Evolutionary conservation across 2,329 filamentous ascomycete genomes (phyloP).

Genomic region (Aphanocladium album): DNA sequence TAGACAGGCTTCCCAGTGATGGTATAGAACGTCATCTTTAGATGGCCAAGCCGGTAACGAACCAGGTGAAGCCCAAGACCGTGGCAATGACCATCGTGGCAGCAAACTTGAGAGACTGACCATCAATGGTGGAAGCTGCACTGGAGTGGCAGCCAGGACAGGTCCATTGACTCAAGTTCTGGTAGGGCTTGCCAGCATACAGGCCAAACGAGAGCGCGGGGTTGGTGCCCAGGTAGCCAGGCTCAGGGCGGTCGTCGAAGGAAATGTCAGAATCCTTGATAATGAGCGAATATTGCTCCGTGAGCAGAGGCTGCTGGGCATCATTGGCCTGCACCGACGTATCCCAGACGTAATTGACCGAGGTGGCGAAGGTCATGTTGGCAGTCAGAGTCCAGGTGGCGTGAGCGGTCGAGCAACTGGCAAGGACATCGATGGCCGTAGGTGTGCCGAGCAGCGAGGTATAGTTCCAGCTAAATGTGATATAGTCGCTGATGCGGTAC

Average conservation of each 20-base stretch:
- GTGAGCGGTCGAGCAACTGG: slow-evolving; percentile 48
- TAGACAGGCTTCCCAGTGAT: not conserved
- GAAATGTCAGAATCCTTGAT: slow-evolving; percentile 54
- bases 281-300: slow-evolving; percentile 55
- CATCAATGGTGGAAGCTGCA: slow-evolving; percentile 43
- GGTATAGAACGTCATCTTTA: slow-evolving; percentile 15
- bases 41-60: slow-evolving; percentile 48
- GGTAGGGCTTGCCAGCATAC: slow-evolving; percentile 49
- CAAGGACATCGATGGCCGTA: slow-evolving; percentile 55
- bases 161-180: slow-evolving; percentile 45
- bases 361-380: slow-evolving; percentile 56
- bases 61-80: slow-evolving; percentile 59
- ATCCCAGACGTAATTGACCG: slow-evolving; percentile 54
- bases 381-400: slow-evolving; percentile 56
- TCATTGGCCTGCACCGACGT: slow-evolving; percentile 45
- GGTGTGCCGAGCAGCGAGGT: slow-evolving; percentile 54
- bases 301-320: slow-evolving; percentile 42
- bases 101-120: slow-evolving; percentile 44
- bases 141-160: slow-evolving; percentile 51
- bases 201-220: slow-evolving; percentile 51
- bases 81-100: slow-evolving; percentile 52
- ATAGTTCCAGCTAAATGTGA: slow-evolving; percentile 63
- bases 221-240: slow-evolving; percentile 52
- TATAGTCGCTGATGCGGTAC: slow-evolving; percentile 55
- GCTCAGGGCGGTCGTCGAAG: slow-evolving; percentile 43